These are phyloP conservation scores for Mycena floridula DNA, from an alignment of 768 basidiomycete genomes.

Conservation along the genomic window DNA sequence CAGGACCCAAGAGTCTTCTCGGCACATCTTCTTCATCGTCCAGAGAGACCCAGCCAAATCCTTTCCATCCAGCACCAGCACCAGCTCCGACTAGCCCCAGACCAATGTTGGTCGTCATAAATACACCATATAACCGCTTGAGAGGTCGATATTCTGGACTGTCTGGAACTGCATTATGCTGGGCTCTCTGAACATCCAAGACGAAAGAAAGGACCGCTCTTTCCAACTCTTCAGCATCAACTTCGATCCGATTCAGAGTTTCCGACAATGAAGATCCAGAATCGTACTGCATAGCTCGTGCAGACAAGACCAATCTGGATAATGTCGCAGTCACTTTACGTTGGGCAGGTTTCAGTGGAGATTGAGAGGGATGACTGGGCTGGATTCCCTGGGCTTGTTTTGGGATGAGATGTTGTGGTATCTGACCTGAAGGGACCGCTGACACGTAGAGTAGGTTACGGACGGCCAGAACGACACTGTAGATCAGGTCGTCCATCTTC, in stretches of 20 bases:
- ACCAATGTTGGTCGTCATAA: slow-evolving; percentile 60
- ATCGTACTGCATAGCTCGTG: slow-evolving; percentile 85
- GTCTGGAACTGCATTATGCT: slow-evolving; percentile 27
- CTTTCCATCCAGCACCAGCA: slow-evolving; percentile 71
- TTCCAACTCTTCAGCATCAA: slow-evolving; percentile 72
- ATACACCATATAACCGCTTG: slow-evolving; percentile 57
- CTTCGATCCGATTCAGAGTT: slow-evolving; percentile 64
- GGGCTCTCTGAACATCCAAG: slow-evolving; percentile 57
- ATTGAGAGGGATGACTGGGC: slow-evolving; percentile 38
- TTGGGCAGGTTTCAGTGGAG: slow-evolving; percentile 72
- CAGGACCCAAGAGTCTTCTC: slow-evolving; percentile 39
- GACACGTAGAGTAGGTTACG: slow-evolving; percentile 72
- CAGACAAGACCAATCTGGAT: slow-evolving; percentile 83
- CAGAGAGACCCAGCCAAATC: slow-evolving; percentile 72
- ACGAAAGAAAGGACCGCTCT: slow-evolving; percentile 65
- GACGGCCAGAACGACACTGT: slow-evolving; percentile 60
- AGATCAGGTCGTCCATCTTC: slow-evolving; percentile 58
- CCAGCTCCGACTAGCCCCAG: slow-evolving; percentile 79
- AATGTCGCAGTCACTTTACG: slow-evolving; percentile 85
- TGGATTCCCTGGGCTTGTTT: slow-evolving; percentile 40
- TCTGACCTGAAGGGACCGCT: slow-evolving; percentile 52
- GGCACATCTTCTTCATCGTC: slow-evolving; percentile 41
- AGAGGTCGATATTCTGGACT: slow-evolving; percentile 22
- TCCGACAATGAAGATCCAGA: slow-evolving; percentile 57
- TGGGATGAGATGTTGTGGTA: slow-evolving; percentile 49